These are phyloP conservation scores for Aureobasidium zeae DNA, from an alignment of 2,329 filamentous ascomycete species.

Conservation along the genomic window DNA sequence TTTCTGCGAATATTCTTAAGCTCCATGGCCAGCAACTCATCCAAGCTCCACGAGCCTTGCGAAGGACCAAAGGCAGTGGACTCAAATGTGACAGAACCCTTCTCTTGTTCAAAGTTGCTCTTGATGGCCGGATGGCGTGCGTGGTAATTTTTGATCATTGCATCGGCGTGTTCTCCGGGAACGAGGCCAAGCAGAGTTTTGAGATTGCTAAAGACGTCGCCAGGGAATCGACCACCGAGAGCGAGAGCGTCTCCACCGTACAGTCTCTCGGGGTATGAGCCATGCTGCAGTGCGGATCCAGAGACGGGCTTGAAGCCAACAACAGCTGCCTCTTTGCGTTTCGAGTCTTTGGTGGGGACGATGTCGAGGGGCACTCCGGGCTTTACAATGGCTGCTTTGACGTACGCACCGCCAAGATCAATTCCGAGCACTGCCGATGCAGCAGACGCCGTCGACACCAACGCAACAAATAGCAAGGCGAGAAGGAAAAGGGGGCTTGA, in stretches of 20 bases:
- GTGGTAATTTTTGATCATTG: constrained; percentile 60
- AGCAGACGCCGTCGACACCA: constrained; percentile 49
- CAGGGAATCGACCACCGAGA: constrained; percentile 75
- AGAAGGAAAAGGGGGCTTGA: constrained; percentile 21
- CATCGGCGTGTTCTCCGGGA: constrained; percentile 39
- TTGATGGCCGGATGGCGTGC: constrained; percentile 69
- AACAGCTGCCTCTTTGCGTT: constrained; percentile 86
- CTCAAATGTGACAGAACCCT: constrained; percentile 71
- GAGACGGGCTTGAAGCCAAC: constrained; percentile 86
- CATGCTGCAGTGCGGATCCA: constrained; percentile 39
- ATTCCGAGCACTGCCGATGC: constrained; percentile 78
- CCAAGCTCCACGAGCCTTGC: constrained; percentile 58
- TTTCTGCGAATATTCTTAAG: constrained; percentile 85
- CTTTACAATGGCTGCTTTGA: constrained; percentile 93
- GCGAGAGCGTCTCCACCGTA: constrained; percentile 91
- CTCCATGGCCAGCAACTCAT: constrained; percentile 94
- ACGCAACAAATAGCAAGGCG: constrained; percentile 45
- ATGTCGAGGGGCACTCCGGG: constrained; percentile 96
- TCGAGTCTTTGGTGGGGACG: constrained; percentile 93
- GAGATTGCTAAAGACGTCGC: constrained; percentile 89
- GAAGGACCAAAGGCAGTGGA: constrained; percentile 65
- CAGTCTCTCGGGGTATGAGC: constrained; percentile 68
- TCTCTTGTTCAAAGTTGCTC: constrained; percentile 48
- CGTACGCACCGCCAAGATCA: constrained; percentile 91
- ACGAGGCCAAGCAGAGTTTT: constrained; percentile 78